Base-by-base conservation (phyloP, 305 asterid genomes). In the Fraxinus nigra region DNA sequence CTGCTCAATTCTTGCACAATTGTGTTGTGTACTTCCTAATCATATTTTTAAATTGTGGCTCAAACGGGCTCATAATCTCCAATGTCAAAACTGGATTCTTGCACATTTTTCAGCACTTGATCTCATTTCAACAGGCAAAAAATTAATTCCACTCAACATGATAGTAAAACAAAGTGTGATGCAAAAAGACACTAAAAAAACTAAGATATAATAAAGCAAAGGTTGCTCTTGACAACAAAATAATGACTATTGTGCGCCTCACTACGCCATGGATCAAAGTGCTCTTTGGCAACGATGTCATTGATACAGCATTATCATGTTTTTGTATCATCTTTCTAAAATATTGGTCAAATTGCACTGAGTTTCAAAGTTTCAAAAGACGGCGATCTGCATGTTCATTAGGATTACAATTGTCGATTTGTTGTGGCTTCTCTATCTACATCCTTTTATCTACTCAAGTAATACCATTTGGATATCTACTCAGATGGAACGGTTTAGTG, bases 1-100 rank as follows among this genome's bases (percentile, higher is more conserved):
- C 69, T 85, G 81, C 85, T 46, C 79, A 43, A 13, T 61, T n/a
- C 13, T 80, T 80, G 13, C 72, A 33, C 59, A 69, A 28, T 78
- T 77, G 46, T 46, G 33, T 73, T 75, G 37, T 76, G 77, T 72
- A 77, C 51, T 46, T 63, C 65, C 7, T 4, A 32, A 35, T 28
- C 22, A 22, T 35, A 67, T 67, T 67, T 67, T 67, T 11, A 28
- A 67, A 67, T 67, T 11, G 37, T 14, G 73, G 37, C 18, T 67
- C 11, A 11, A 67, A 18, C 35, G 10, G 34, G 37, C 73, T 26
- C 73, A 67, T 67, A 67, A 67, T 67, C 34, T 26, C 73, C 11
- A 16, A 20, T 18, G 69, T 59, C 9, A 61, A 4, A 67, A 67
- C 73, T 67, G 16, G 35, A 67, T 67, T 26, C 37, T 67, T 67